A percentile compares a stretch with the other conserved stretches of the same genome.
phyloP scores from a whole-genome alignment of 2,329 filamentous ascomycete genomes.

The Epichloe elymi region DNA sequence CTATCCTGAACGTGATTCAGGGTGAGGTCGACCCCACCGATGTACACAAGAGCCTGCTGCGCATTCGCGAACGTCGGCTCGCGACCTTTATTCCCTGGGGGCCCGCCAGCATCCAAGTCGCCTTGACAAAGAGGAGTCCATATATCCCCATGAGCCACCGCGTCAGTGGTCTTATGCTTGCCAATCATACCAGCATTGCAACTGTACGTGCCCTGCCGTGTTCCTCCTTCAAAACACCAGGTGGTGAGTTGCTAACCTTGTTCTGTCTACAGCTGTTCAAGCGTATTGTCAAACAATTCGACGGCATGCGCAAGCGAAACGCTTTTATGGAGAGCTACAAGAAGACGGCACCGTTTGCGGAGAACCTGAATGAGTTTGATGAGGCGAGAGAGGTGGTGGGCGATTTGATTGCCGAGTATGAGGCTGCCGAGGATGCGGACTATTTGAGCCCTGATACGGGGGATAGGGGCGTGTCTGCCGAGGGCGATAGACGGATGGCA shows the following conservation, averaged over 20 bases:
- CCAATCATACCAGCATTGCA: slow-evolving; percentile 94
- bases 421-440: slow-evolving; percentile 81
- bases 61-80: slow-evolving; percentile 84
- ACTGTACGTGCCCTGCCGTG: slow-evolving; percentile 42
- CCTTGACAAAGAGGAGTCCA: slow-evolving; percentile 88
- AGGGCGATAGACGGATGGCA: slow-evolving; percentile 37
- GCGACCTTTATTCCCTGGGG: slow-evolving; percentile 97
- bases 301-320: slow-evolving; percentile 87
- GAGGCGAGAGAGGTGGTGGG: slow-evolving; percentile 84
- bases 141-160: slow-evolving; percentile 90
- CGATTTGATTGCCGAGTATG: slow-evolving; percentile 87
- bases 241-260: too few species aligned
- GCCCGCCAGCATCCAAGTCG: slow-evolving; percentile 93
- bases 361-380: slow-evolving; percentile 89
- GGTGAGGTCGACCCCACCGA: slow-evolving; percentile 97
- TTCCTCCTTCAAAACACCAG: too few species aligned
- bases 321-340: slow-evolving; percentile 96
- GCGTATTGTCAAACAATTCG: slow-evolving; percentile 83
- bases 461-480: slow-evolving; percentile 37
- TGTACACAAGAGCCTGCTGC: slow-evolving; percentile 92
- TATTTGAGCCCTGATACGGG: slow-evolving; percentile 68
- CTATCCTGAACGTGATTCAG: slow-evolving; percentile 97
- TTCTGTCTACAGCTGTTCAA: slow-evolving; percentile 57
- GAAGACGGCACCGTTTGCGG: slow-evolving; percentile 83
- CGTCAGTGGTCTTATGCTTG: slow-evolving; percentile 92